phyloP scores from a whole-genome alignment of 1,284 basidiomycete genomes.

The Rhodotorula sp. region DNA sequence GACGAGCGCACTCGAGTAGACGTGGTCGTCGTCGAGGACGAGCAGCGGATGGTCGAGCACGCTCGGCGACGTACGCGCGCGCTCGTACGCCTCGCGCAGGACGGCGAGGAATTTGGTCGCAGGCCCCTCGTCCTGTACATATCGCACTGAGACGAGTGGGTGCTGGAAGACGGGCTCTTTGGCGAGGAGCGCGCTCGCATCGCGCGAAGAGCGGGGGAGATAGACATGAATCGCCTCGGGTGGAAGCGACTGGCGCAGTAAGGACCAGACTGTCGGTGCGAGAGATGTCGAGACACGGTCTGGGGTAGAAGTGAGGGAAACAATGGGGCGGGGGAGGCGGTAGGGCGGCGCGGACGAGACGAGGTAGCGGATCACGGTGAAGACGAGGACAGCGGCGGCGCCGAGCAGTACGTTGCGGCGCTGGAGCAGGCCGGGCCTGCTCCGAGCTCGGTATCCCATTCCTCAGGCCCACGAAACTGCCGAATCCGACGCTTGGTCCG shows the following conservation, averaged over 20 bases:
- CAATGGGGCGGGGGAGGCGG: background rate
- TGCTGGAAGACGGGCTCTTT: background rate
- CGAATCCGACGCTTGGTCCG: no score
- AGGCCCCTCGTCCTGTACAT: conserved; percentile 2
- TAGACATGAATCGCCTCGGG: conserved; percentile 12
- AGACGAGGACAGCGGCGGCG: background rate
- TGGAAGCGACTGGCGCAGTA: conserved; percentile 41
- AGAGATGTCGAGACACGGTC: conserved; percentile 42
- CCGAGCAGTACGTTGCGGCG: background rate
- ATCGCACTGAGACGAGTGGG: background rate
- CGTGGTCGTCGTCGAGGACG: conserved; percentile 10
- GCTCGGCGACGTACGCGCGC: background rate
- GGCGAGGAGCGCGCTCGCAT: background rate
- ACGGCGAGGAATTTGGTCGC: conserved; percentile 8
- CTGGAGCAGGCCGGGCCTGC: background rate
- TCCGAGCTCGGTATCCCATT: no score
- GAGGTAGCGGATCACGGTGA: background rate
- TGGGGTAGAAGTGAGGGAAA: conserved; percentile 46
- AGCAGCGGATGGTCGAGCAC: background rate
- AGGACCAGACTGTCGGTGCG: conserved; percentile 48
- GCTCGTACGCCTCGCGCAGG: background rate
- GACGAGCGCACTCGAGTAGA: conserved; percentile 1
- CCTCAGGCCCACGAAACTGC: no score
- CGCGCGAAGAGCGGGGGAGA: background rate
- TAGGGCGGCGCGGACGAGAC: background rate